Evolutionary conservation across 2,329 filamentous ascomycete genomes (phyloP).

Genomic region (Capronia coronata): DNA sequence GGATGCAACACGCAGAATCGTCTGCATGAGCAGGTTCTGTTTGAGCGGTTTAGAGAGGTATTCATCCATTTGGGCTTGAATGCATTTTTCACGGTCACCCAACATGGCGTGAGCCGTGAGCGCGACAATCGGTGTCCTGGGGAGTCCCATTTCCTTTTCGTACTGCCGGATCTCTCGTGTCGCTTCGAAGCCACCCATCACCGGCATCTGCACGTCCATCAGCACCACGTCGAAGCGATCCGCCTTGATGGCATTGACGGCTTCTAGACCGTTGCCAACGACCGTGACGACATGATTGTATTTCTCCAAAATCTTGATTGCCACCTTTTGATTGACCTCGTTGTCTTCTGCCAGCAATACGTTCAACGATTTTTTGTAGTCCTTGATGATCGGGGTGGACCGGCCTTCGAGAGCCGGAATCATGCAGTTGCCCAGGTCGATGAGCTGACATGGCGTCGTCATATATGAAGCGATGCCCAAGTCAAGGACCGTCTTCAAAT

Average conservation of each 20-base stretch:
- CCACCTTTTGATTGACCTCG: constrained; percentile 89
- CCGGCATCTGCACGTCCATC: constrained; percentile 99
- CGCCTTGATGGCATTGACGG: constrained; percentile 84
- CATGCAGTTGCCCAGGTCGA: constrained; percentile 93
- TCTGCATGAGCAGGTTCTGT: constrained; percentile 95
- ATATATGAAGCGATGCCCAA: constrained; percentile 98
- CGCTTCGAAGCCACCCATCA: constrained; percentile 98
- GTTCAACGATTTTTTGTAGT: constrained; percentile 92
- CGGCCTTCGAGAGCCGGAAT: constrained; percentile 90
- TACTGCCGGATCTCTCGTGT: constrained; percentile 95
- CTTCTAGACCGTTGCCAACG: constrained; percentile 89
- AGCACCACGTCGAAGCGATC: constrained; percentile 93
- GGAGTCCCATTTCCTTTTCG: constrained; percentile 71
- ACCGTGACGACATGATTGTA: constrained; percentile 68
- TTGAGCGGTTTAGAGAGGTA: constrained; percentile 95
- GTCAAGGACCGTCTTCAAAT: constrained; percentile 86
- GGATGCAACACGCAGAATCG: constrained; percentile 92
- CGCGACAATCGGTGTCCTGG: constrained; percentile 89
- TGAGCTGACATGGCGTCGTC: constrained; percentile 90
- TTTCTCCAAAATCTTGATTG: constrained; percentile 94
- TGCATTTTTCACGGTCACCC: constrained; percentile 94
- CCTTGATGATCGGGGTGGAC: constrained; percentile 81
- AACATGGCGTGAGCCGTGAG: constrained; percentile 98
- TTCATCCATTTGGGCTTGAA: constrained; percentile 98
- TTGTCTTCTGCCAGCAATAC: constrained; percentile 96